Percentiles rank a stretch among this genome's conserved stretches.
These are phyloP conservation scores for Wickerhamomyces xylosicus DNA, from an alignment of 805 yeast genomes.

Conservation along the genomic window DNA sequence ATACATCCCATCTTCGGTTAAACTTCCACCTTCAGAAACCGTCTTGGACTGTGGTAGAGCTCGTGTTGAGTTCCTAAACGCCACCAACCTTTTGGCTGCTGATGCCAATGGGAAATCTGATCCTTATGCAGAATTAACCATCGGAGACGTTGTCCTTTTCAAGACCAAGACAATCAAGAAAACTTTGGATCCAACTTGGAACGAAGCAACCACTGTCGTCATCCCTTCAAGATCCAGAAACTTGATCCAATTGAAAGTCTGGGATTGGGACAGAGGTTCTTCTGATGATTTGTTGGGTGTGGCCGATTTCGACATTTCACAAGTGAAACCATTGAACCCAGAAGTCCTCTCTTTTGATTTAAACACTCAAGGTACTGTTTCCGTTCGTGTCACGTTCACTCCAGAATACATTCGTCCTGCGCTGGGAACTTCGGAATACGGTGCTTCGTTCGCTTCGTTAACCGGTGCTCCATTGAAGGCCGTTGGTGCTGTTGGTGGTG, in stretches of 20 bases:
- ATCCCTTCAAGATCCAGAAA: slow-evolving; percentile 54
- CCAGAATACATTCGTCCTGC: slow-evolving; percentile 66
- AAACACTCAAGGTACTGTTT: slow-evolving; percentile 57
- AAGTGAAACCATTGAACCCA: slow-evolving; percentile 34
- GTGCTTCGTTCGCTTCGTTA: slow-evolving; percentile 28
- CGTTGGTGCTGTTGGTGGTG: slow-evolving; percentile 29
- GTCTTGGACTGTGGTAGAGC: slow-evolving; percentile 60
- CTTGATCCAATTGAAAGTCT: slow-evolving; percentile 36
- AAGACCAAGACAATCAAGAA: slow-evolving; percentile 56
- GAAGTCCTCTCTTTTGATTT: slow-evolving; percentile 39
- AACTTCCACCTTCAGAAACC: slow-evolving; percentile 48
- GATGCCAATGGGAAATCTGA: slow-evolving; percentile 74
- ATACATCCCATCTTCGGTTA: slow-evolving; percentile 47
- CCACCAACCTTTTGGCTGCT: slow-evolving; percentile 41
- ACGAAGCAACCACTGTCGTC: slow-evolving; percentile 51
- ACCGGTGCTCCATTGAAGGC: slow-evolving; percentile 39
- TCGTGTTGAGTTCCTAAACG: slow-evolving; percentile 46
- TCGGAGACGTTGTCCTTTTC: slow-evolving; percentile 44
- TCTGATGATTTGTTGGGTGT: slow-evolving; percentile 51
- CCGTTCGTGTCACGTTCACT: slow-evolving; percentile 40
- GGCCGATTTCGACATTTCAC: slow-evolving; percentile 37
- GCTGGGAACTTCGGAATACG: slow-evolving; percentile 32
- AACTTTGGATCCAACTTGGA: slow-evolving; percentile 68
- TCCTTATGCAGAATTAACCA: slow-evolving; percentile 45
- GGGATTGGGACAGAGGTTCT: slow-evolving; percentile 77